phyloP scores from a whole-genome alignment of 805 yeast species.

The Lachancea mirantina region DNA sequence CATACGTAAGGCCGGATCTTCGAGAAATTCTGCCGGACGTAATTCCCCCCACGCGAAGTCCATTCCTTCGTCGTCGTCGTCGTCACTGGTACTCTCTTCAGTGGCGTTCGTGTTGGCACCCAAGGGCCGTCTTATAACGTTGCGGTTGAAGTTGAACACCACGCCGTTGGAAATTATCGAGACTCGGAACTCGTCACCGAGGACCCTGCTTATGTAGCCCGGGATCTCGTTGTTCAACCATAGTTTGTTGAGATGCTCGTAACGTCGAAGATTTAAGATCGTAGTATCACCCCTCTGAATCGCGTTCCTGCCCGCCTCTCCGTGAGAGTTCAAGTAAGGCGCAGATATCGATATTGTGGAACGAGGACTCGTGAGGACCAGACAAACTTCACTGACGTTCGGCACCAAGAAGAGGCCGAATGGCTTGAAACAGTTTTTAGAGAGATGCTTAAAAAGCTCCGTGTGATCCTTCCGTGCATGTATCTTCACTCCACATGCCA shows the following conservation, averaged over 20 bases:
- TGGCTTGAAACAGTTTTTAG: constrained; percentile 26
- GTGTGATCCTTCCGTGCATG: constrained; percentile 27
- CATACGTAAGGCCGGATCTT: constrained; percentile 16
- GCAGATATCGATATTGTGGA: constrained; percentile 40
- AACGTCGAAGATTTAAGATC: constrained; percentile 45
- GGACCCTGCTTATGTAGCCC: constrained; percentile 38
- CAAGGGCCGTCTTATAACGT: constrained; percentile 15
- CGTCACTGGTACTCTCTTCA: constrained; percentile 15
- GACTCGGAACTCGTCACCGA: constrained; percentile 31
- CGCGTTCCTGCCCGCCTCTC: constrained; percentile 58
- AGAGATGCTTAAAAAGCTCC: constrained; percentile 28
- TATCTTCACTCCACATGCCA: constrained; percentile 39
- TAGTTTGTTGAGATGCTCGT: constrained; percentile 45
- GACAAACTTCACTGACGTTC: constrained; percentile 29
- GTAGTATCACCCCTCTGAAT: constrained; percentile 51
- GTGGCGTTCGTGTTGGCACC: constrained; percentile 17
- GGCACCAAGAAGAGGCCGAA: constrained; percentile 34
- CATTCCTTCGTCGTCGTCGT: constrained; percentile 15
- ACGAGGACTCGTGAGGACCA: constrained; percentile 29
- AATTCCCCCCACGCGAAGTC: constrained; percentile 7
- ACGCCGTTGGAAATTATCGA: constrained; percentile 23
- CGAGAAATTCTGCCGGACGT: constrained; percentile 8
- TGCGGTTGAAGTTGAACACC: constrained; percentile 23
- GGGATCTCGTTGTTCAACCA: constrained; percentile 59
- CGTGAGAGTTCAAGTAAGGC: constrained; percentile 69